Evolutionary conservation across 2,329 filamentous ascomycete genomes (phyloP), one percentile per base, ranked within the genome.

Genomic region (Scedosporium aurantiacum): DNA sequence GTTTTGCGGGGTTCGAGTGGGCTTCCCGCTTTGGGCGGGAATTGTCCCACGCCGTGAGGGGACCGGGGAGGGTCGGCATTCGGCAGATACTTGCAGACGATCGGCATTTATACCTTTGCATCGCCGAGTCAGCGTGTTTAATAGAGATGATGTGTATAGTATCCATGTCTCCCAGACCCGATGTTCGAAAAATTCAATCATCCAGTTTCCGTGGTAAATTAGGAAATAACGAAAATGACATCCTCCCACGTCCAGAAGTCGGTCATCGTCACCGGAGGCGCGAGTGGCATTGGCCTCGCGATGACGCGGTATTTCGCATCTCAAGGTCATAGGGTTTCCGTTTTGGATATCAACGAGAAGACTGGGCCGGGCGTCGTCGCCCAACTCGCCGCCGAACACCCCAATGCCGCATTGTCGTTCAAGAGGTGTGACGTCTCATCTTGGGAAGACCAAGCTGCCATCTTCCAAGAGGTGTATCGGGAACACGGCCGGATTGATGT

Each of bases 401-500:
- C 71, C 1, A 18, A 63, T 12, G 64, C 67, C 3, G 63, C 23
- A 0, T 64, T 73, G 3, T 63, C 61, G 16, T 77, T 75, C 64
- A 64, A 68, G 47, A 64, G 65, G 56, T 73, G 71, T 64, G 72
- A 77, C 59, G 69, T 77, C 5, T 67, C 73, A 0, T 72, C 70
- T 3, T 77, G 75, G 68, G 64, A 67, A 4, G 67, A 65, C n/a
- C 71, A 72, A 60, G 67, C 71, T 0, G 64, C 67, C 1, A 64
- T 62, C 0, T 75, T 71, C 45, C 45, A 69, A 12, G 59, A 65
- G n/a, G 66, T 71, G 7, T 67, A 65, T 57, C 52, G 55, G 2
- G 59, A 65, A 14, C 66, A 68, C 23, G 68, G 68, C 5, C 60
- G 60, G 10, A 63, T 81, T 18, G 77, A 81, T 62, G 64, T 79